Evolutionary conservation across 116 monocot species (phyloP).

Genomic region (Posidonia oceanica): DNA sequence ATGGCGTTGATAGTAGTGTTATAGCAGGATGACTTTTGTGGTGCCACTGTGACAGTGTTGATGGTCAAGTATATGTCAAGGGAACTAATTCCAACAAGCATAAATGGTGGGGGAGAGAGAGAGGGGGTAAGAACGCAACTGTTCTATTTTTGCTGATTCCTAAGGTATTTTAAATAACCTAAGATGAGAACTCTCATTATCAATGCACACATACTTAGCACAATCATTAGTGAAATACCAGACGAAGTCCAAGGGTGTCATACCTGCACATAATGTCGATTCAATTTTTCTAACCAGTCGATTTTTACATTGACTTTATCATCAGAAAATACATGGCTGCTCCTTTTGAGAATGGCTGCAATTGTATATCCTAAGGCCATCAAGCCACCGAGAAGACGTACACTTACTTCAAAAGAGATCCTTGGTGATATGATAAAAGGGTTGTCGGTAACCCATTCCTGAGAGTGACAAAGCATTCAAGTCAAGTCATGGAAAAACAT

Average conservation of each 20-base stretch:
- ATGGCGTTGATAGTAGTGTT: too few species aligned
- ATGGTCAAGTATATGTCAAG: too few species aligned
- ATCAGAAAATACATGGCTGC: constrained; percentile 34
- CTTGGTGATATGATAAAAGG: constrained; percentile 95
- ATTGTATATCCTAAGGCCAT: constrained; percentile 50
- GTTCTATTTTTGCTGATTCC: too few species aligned
- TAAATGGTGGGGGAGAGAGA: too few species aligned
- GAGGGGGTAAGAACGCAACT: too few species aligned
- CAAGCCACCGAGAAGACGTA: constrained; percentile 62
- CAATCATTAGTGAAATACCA: too few species aligned
- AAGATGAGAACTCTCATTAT: too few species aligned
- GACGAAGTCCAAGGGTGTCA: background rate
- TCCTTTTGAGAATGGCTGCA: constrained; percentile 41
- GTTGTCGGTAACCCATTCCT: constrained; percentile 94
- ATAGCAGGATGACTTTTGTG: too few species aligned
- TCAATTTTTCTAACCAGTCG: constrained; percentile 41
- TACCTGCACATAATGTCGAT: constrained; percentile 57
- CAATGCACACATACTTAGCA: too few species aligned
- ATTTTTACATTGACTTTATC: constrained; percentile 35
- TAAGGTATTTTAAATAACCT: too few species aligned
- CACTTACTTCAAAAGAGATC: constrained; percentile 93
- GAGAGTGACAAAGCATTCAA: background rate
- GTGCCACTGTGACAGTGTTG: too few species aligned
- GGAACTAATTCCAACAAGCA: too few species aligned
- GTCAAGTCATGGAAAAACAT: background rate